Conservation (phyloP, 1,284 basidiomycete species). For the Lignosus rhinocerotis region DNA sequence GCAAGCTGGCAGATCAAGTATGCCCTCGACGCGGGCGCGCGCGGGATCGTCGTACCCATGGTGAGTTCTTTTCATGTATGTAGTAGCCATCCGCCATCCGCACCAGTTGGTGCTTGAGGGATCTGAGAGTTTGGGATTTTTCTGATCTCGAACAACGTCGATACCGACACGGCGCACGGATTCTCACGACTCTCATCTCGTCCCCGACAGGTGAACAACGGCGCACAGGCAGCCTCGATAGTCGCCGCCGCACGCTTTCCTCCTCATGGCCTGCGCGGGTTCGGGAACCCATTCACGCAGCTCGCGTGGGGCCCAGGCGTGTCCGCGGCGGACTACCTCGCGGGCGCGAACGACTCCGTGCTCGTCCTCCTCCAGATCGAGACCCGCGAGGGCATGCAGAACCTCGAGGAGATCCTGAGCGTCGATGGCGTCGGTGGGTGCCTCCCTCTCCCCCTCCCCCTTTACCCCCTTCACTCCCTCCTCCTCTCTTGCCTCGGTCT, state of each 20-base stretch:
- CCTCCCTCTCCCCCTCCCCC: background rate
- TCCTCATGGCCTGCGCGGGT: conserved; percentile 57
- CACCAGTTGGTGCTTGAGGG: too few species aligned
- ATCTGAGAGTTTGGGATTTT: too few species aligned
- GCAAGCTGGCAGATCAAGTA: conserved; percentile 70
- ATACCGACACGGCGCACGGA: too few species aligned
- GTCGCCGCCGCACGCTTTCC: conserved; percentile 59
- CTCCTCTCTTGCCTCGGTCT: background rate
- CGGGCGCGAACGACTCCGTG: conserved; percentile 55
- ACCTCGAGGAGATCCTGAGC: conserved; percentile 59
- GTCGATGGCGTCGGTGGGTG: conserved; percentile 63
- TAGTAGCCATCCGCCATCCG: background rate
- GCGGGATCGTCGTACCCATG: conserved; percentile 66
- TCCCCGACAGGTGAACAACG: conserved; percentile 50
- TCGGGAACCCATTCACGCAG: conserved; percentile 62
- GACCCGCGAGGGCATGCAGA: conserved; percentile 57
- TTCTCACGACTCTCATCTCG: background rate
- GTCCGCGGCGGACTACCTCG: conserved; percentile 51
- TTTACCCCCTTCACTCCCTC: background rate
- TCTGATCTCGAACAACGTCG: too few species aligned
- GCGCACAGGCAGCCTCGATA: conserved; percentile 55
- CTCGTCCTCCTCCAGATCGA: conserved; percentile 71
- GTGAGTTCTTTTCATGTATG: conserved; percentile 33
- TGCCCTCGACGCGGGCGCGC: conserved; percentile 62
- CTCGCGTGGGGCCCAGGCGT: conserved; percentile 47